These are phyloP conservation scores for Arabidopsis arenosa DNA, from an alignment of 345 rosid genomes.

Conservation along the genomic window DNA sequence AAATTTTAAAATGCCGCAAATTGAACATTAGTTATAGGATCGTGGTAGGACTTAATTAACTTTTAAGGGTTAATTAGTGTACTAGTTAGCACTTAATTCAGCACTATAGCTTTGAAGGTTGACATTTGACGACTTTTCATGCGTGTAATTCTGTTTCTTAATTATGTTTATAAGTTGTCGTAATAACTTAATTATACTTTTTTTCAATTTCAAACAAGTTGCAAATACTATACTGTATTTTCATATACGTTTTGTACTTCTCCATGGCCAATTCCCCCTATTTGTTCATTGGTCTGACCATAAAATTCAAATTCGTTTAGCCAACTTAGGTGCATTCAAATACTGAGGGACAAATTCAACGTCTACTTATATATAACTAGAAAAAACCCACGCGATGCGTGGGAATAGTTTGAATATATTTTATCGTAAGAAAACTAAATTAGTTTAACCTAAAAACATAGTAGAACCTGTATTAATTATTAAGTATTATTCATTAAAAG, in stretches of 20 bases:
- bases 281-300: neutral
- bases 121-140: conserved; percentile 28
- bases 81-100: conserved; percentile 33
- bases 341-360: neutral
- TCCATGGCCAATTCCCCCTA: neutral
- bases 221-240: neutral
- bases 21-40: conserved; percentile 31
- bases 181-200: conserved; percentile 4
- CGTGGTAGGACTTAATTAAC: conserved; percentile 8
- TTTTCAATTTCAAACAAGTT: conserved; percentile 30
- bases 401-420: too few species aligned
- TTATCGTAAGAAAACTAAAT: too few species aligned
- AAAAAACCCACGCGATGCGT: too few species aligned
- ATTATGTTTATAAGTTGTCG: neutral
- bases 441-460: too few species aligned
- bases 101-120: conserved; percentile 31
- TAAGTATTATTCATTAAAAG: too few species aligned
- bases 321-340: neutral
- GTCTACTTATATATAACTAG: neutral
- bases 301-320: conserved; percentile 1
- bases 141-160: conserved; percentile 12
- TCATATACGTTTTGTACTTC: neutral
- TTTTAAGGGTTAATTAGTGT: conserved; percentile 16
- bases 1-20: conserved; percentile 20
- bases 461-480: too few species aligned